Percentiles rank a stretch among this genome's conserved stretches.
Evolutionary conservation across 2,329 filamentous ascomycete genomes (phyloP).

Genomic region (Botrytis medusae): DNA sequence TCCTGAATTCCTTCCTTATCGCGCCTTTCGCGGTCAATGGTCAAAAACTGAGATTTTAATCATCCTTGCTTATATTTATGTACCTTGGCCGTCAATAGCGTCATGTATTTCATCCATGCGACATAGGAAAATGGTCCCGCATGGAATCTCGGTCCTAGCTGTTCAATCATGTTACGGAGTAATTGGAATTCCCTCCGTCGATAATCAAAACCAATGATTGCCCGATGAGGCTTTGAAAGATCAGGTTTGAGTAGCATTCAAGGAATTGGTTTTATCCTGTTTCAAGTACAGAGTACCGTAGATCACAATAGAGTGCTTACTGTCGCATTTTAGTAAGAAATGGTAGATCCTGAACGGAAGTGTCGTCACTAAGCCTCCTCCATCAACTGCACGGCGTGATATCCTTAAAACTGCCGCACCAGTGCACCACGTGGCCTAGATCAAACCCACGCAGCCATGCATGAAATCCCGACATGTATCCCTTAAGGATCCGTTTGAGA

Average conservation of each 20-base stretch:
- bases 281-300: not conserved
- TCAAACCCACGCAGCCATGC: conserved; percentile 6
- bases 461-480: conserved; percentile 16
- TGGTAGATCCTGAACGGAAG: not conserved
- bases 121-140: not conserved
- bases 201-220: not conserved
- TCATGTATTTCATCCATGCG: not conserved
- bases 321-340: conserved; percentile 12
- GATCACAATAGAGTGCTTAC: conserved; percentile 16
- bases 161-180: not conserved
- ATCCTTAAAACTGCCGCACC: not conserved
- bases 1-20: not conserved
- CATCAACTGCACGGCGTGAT: conserved; percentile 16
- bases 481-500: not conserved
- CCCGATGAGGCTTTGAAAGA: not conserved
- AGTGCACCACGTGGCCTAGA: conserved; percentile 9
- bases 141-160: not conserved
- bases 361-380: not conserved
- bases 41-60: not conserved
- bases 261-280: not conserved
- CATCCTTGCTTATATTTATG: conserved; percentile 11
- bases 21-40: conserved; percentile 14
- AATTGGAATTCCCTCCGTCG: not conserved
- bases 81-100: conserved; percentile 9
- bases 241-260: not conserved